Conservation (phyloP, 129 eudicot species). For the Oenanthe sinensis region DNA sequence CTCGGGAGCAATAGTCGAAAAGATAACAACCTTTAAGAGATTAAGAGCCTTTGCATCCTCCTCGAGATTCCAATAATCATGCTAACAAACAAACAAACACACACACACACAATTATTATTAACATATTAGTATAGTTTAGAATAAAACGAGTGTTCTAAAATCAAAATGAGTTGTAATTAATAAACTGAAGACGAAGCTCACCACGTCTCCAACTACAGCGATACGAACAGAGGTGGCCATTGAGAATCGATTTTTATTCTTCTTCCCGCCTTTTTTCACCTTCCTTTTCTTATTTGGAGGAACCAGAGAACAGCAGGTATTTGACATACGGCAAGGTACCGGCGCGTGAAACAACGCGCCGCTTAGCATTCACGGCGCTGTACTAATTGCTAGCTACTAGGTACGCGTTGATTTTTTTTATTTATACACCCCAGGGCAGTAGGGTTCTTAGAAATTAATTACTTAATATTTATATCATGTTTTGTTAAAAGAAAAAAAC, state of each 20-base stretch:
- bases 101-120: not conserved
- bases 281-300: not conserved
- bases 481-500: too few species aligned
- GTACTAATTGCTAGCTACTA: not conserved
- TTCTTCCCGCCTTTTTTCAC: constrained; percentile 7
- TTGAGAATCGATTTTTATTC: constrained; percentile 24
- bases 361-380: not conserved
- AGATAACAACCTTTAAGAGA: constrained; percentile 38
- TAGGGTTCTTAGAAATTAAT: too few species aligned
- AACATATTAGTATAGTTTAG: too few species aligned
- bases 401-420: too few species aligned
- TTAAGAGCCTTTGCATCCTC: constrained; percentile 81
- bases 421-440: too few species aligned
- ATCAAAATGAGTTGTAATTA: not conserved
- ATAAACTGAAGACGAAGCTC: not conserved
- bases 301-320: constrained; percentile 8
- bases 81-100: constrained; percentile 38
- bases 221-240: constrained; percentile 65
- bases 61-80: constrained; percentile 69
- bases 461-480: too few species aligned
- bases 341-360: constrained; percentile 52
- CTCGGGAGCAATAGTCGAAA: not conserved
- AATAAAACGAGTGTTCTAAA: too few species aligned
- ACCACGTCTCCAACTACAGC: constrained; percentile 90
- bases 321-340: constrained; percentile 6